Evolutionary conservation across 2,329 filamentous ascomycete species (phyloP), one percentile per base, ranked within the genome.

Genomic region (Aspergillus viridinutans): DNA sequence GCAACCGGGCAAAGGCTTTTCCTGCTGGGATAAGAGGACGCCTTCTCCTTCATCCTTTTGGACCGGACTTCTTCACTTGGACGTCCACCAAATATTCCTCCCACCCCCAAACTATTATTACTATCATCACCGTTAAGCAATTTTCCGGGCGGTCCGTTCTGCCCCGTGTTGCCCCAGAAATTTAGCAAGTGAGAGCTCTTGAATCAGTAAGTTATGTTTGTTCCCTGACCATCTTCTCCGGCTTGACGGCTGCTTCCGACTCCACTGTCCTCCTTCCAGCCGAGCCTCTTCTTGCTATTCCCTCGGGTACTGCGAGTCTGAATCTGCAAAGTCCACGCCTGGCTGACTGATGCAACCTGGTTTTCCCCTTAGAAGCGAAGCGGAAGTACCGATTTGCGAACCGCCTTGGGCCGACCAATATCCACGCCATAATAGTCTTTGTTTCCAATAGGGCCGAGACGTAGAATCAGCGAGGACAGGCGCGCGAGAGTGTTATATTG

Each of bases 211-310:
- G 40, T 43, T 3, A 10, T 43, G 40, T 1, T 40, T 55, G 12
- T 35, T 54, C 21, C 29, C 42, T n/a, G 28, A 55, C 10, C 25
- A 32, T 58, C 50, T 28, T 35, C 47, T 54, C 57, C 56, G 51
- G 55, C 52, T 53, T 55, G 49, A 58, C 55, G 59, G 57, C 53
- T 56, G 49, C 58, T 51, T 28, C 52, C 58, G 23, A 65, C 66
- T 71, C 68, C 70, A 69, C 68, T 56, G 56, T 57, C 57, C 62
- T 71, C 70, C 70, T 65, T 72, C 71, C 70, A 71, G 63, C 70
- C 69, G 71, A 71, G 50, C 56, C 55, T 53, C 54, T 45, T 58
- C 40, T 23, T 53, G 38, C 59, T 64, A 60, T 66, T 67, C 63
- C 69, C 67, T 72, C 69, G 69, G 69, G 64, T 72, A 69, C 62